Evolutionary conservation across 2,329 filamentous ascomycete genomes (phyloP), one percentile per base, ranked within the genome.

Genomic region (Claviceps sp.): DNA sequence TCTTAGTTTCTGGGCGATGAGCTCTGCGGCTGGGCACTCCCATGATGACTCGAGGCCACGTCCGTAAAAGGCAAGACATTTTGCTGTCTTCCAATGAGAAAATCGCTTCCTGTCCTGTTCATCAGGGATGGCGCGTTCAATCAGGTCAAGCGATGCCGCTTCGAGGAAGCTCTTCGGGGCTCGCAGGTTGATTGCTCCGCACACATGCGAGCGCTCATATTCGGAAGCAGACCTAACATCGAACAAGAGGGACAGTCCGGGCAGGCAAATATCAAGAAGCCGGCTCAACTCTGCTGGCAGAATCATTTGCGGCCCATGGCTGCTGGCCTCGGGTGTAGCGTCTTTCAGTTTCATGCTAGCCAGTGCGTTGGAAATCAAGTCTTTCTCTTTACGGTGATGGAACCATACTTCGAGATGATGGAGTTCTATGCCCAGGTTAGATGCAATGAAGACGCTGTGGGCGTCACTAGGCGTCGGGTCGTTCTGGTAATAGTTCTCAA

Each of bases 361-460:
- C 5, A 77, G 63, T 47, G 70, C 71, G 55, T 68, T 66, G 2
- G 65, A 66, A 37, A 74, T 70, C 18, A 67, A 62, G 55, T 77
- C 74, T 48, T 70, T 70, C 48, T 77, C 70, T 34, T 74, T 70
- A 20, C 75, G 72, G 54, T 77, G 73, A 54, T 75, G 70, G 58
- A 78, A 79, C 77, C 77, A 80, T 51, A 76, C 69, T 52, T 76
- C 70, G 30, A 80, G 68, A 55, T 78, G 73, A 47, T 67, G 63
- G 3, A 70, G 68, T 52, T 78, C 74, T 24, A 77, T 71, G 14
- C 74, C 73, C 2, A 79, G 62, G 42, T 74, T 79, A 0, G 76
- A 79, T 9, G 77, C 75, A 43, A 78, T 65, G 59, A 77, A 74
- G 42, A 75, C 75, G 38, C 72, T 72, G 42, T 76, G 70, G 1